Evolutionary conservation across 2,329 filamentous ascomycete genomes (phyloP), one percentile per base, ranked within the genome.

Genomic region (Penicillium sp.): DNA sequence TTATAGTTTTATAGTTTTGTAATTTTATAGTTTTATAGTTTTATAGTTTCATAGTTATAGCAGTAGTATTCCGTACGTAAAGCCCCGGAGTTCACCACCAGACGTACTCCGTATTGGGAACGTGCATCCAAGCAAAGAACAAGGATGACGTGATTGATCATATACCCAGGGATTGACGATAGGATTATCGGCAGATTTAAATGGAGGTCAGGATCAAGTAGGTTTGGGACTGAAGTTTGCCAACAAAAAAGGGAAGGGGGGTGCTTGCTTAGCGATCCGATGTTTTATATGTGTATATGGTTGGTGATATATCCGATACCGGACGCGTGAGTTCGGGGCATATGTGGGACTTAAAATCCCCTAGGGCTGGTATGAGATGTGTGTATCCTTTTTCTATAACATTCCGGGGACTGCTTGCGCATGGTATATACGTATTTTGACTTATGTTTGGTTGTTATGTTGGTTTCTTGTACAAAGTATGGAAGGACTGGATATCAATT

Each of bases 281-380:
- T 11, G 32, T 9, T 20, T 14, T 22, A 53, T 31, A 29, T 31
- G n/a, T 38, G 18, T 35, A 20, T 35, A 20, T 42, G 35, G 29
- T 45, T 35, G 57, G 54, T 51, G 49, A 60, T 55, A 55, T 51
- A 49, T 60, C 54, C 14, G 31, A 39, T 45, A 26, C 39, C 38
- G 44, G 52, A 43, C n/a, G 31, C 5, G 43, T 43, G 31, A 24
- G 50, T 29, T 50, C 35, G 51, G 43, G 10, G 43, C 10, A 53
- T 53, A 32, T 45, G 7, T 32, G 38, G 26, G 34, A 45, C 16
- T 32, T 34, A 35, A 11, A 26, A 26, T 40, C 22, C 5, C 26
- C 24, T 42, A 44, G 11, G 29, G 49, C 22, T 46, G 22, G n/a
- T n/a, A n/a, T n/a, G 9, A 20, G 20, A 14, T 34, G 2, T 50